Percentiles rank a stretch among this genome's conserved stretches.
Conservation (phyloP, 2,329 filamentous ascomycete genomes). For the Raffaelea arxii region DNA sequence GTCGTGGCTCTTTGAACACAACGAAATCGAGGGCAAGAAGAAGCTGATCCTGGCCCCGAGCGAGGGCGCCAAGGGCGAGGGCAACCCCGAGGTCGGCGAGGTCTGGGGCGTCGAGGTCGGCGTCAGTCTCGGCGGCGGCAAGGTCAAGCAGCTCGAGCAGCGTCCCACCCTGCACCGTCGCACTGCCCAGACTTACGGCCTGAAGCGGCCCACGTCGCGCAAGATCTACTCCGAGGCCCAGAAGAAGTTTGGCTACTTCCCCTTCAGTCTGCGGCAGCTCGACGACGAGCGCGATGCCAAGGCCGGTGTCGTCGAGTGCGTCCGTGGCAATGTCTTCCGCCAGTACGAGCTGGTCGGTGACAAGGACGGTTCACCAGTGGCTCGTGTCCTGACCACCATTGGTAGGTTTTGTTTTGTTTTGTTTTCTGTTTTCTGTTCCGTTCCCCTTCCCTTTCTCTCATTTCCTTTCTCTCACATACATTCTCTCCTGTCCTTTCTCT, state of each 20-base stretch:
- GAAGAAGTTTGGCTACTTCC: slow-evolving; percentile 96
- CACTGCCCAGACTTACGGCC: slow-evolving; percentile 79
- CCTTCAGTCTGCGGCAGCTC: slow-evolving; percentile 93
- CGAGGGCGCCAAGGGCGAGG: slow-evolving; percentile 85
- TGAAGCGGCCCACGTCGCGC: slow-evolving; percentile 90
- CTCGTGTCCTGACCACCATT: slow-evolving; percentile 79
- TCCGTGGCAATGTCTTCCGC: slow-evolving; percentile 82
- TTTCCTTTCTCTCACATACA: neutral
- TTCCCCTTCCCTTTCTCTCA: neutral
- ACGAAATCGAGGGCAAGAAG: slow-evolving; percentile 95
- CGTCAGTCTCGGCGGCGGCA: slow-evolving; percentile 80
- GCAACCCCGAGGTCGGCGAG: slow-evolving; percentile 77
- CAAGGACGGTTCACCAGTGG: slow-evolving; percentile 78
- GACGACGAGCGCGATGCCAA: slow-evolving; percentile 96
- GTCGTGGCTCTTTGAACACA: slow-evolving; percentile 90
- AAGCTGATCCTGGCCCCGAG: slow-evolving; percentile 89
- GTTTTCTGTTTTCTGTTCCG: neutral
- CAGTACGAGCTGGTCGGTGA: slow-evolving; percentile 96
- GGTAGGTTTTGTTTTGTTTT: slow-evolving; percentile 51
- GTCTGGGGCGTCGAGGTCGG: slow-evolving; percentile 98
- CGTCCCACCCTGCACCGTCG: slow-evolving; percentile 87
- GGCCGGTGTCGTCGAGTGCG: slow-evolving; percentile 91
- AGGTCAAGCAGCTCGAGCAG: slow-evolving; percentile 86
- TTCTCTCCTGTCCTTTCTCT: neutral
- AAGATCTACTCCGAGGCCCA: slow-evolving; percentile 89